phyloP scores from a whole-genome alignment of 768 basidiomycete species.

The Boletus rubescentipes region DNA sequence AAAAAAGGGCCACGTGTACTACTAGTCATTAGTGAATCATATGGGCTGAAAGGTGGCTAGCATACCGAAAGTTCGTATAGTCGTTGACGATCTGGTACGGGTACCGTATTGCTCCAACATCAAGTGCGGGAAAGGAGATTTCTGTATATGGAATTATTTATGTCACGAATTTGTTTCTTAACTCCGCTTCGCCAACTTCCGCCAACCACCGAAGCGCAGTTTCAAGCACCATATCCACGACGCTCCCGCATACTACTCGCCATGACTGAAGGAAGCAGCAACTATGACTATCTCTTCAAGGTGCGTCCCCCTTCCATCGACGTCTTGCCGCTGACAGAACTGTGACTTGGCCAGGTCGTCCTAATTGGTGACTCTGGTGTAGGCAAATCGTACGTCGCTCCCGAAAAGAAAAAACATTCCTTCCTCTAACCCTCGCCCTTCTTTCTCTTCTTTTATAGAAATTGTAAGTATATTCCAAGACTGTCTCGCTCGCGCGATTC shows the following conservation, averaged over 20 bases:
- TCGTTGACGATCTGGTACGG: too few relatives aligned
- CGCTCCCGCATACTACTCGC: conserved; percentile 2
- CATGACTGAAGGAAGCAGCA: conserved; percentile 92
- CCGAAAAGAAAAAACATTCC: background rate
- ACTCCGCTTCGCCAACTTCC: too few relatives aligned
- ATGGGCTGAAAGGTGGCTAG: too few relatives aligned
- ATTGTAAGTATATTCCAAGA: conserved; percentile 28
- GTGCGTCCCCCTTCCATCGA: conserved; percentile 36
- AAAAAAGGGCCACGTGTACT: too few relatives aligned
- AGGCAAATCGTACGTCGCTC: conserved; percentile 90
- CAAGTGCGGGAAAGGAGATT: too few relatives aligned
- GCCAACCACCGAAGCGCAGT: too few relatives aligned
- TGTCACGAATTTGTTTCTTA: too few relatives aligned
- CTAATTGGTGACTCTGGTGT: conserved; percentile 99
- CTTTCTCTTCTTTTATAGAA: conserved; percentile 21
- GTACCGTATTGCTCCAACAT: too few relatives aligned
- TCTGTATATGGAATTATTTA: too few relatives aligned
- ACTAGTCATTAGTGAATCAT: too few relatives aligned
- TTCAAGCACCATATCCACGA: too few relatives aligned
- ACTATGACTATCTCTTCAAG: conserved; percentile 99
- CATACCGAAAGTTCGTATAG: too few relatives aligned
- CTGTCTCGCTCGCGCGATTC: background rate
- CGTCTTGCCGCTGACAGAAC: background rate
- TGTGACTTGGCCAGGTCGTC: conserved; percentile 69
- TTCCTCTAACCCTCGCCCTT: conserved; percentile 1